Percentiles rank a stretch among this genome's conserved stretches.
These are phyloP conservation scores for Trichophyton verrucosum DNA, from an alignment of 2,329 filamentous ascomycete genomes.

Conservation along the genomic window DNA sequence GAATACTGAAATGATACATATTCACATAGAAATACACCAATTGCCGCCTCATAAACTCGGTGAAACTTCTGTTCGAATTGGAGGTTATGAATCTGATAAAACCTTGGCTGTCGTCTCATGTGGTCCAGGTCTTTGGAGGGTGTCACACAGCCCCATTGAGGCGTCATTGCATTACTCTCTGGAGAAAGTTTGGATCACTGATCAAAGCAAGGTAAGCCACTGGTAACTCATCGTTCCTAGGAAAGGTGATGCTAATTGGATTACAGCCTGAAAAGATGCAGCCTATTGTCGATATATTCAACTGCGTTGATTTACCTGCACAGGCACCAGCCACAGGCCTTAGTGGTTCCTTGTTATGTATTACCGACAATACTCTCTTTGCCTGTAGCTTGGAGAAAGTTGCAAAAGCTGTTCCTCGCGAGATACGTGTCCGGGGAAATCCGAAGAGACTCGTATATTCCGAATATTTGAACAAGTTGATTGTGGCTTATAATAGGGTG, in stretches of 20 bases:
- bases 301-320: conserved; percentile 22
- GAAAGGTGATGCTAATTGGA: conserved; percentile 3
- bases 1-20: neutral
- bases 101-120: conserved; percentile 25
- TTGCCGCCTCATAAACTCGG: conserved; percentile 22
- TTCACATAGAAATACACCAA: conserved; percentile 23
- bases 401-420: conserved; percentile 30
- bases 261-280: conserved; percentile 29
- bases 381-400: conserved; percentile 36
- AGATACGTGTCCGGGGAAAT: conserved; percentile 30
- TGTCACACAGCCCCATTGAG: conserved; percentile 19
- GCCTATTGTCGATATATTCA: conserved; percentile 23
- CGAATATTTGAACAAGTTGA: conserved; percentile 33
- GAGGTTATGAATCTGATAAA: conserved; percentile 18
- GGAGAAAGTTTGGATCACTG: conserved; percentile 30
- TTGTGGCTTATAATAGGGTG: conserved; percentile 35
- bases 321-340: conserved; percentile 18
- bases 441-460: conserved; percentile 36
- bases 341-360: conserved; percentile 36
- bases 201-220: conserved; percentile 29
- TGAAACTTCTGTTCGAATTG: conserved; percentile 26
- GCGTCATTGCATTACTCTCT: conserved; percentile 20
- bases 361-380: conserved; percentile 36
- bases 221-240: too few relatives aligned
- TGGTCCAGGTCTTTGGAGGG: conserved; percentile 28